Percentiles rank a stretch among this genome's conserved stretches.
Conservation (phyloP, 441 rosid species). For the Bruguiera hainesii region DNA sequence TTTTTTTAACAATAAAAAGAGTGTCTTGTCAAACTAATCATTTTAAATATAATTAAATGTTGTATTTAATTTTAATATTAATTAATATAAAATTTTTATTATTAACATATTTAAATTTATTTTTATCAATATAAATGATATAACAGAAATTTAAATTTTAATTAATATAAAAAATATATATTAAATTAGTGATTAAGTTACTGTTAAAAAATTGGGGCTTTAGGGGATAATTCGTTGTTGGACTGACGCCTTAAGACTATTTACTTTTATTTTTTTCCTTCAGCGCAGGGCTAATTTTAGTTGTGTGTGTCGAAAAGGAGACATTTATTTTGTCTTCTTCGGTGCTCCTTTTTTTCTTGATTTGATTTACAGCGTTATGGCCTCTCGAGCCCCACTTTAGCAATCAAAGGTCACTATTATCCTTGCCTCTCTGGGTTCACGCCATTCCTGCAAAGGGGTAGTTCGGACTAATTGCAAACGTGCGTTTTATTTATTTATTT, state of each 20-base stretch:
- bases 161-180: background rate
- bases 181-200: no score
- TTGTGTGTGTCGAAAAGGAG: slow-evolving; percentile 20
- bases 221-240: slow-evolving; percentile 19
- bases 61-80: no score
- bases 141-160: background rate
- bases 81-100: background rate
- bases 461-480: background rate
- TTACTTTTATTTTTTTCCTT: slow-evolving; percentile 4
- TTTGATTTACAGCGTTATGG: slow-evolving; percentile 2
- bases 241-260: slow-evolving; percentile 18
- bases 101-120: background rate
- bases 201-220: background rate
- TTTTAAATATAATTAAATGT: background rate
- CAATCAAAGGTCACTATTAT: slow-evolving; percentile 11
- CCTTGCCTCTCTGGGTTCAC: slow-evolving; percentile 14
- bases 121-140: background rate
- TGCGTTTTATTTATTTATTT: background rate
- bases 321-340: slow-evolving; percentile 28
- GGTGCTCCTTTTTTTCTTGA: background rate
- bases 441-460: slow-evolving; percentile 2
- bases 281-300: slow-evolving; percentile 8
- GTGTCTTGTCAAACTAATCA: background rate
- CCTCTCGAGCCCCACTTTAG: background rate
- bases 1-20: background rate